phyloP scores from a whole-genome alignment of 139 green algal genomes.

The Astrephomene gubernaculifera region DNA sequence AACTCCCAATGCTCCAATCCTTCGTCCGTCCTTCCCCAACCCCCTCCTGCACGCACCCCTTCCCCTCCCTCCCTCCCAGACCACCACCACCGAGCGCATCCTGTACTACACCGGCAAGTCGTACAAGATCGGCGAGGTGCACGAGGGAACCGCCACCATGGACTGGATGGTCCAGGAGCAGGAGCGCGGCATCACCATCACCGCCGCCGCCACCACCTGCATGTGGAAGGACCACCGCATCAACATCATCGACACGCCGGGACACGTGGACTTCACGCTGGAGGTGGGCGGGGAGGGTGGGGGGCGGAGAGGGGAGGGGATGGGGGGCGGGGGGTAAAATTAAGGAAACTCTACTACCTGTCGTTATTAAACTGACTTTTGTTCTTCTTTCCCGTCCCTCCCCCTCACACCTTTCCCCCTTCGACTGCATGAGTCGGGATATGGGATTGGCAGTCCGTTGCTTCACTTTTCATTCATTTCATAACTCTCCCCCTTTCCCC shows the following conservation, averaged over 20 bases:
- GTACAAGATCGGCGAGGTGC: slow-evolving; percentile 99
- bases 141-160: slow-evolving; percentile 99
- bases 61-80: slow-evolving; percentile 66
- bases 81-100: slow-evolving; percentile 98
- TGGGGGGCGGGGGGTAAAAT: too few species aligned
- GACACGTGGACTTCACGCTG: slow-evolving; percentile 98
- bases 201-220: slow-evolving; percentile 97
- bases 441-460: too few species aligned
- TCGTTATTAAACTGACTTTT: too few species aligned
- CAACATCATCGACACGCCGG: slow-evolving; percentile 99
- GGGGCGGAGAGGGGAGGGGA: too few species aligned
- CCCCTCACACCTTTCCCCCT: too few species aligned
- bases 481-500: too few species aligned
- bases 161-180: slow-evolving; percentile 95
- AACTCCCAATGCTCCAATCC: too few species aligned
- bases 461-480: too few species aligned
- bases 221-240: slow-evolving; percentile 96
- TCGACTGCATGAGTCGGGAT: too few species aligned
- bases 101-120: slow-evolving; percentile 99
- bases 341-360: too few species aligned
- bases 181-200: slow-evolving; percentile 99
- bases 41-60: not conserved
- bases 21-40: too few species aligned
- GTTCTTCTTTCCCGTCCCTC: too few species aligned
- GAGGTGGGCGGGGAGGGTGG: slow-evolving; percentile 85